Base-by-base conservation (phyloP, 2,329 filamentous ascomycete genomes). In the Talaromyces pinophilus region DNA sequence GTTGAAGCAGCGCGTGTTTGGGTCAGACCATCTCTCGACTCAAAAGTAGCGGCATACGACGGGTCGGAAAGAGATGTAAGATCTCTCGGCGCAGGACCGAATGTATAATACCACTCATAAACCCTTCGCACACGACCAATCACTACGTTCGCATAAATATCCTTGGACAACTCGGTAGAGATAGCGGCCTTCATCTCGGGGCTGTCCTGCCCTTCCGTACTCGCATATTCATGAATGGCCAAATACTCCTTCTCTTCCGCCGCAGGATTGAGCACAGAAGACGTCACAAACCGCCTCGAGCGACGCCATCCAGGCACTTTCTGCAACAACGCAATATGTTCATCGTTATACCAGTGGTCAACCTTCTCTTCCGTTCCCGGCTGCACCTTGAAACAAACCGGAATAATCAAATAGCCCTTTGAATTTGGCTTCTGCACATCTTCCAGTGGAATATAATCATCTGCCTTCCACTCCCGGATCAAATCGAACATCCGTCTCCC, bases 301-400 rank as follows among this genome's bases (percentile, higher is more conserved):
- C 92, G 87, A 67, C 91, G 79, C 91, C 92, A 96, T 3, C 92
- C 92, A 0, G 91, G 89, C 0, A 93, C 85, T 72, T 90, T 90
- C 68, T 88, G 82, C 66, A 96, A 75, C 84, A 93, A 85, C 2
- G 84, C 82, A 22, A 90, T 83, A 75, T 95, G 91, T 75, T 95
- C 91, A 68, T 93, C 87, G 35, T 85, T 80, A 73, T 91, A 90
- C 91, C 91, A 96, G 74, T 84, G 87, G 64, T 83, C 78, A 64
- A 89, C 82, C 54, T 89, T 84, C 25, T 85, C 84, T 25, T 84
- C 82, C 30, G 81, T 80, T 0, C 86, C 86, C 1, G 84, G 82
- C n/a, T 85, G 82, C 17, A 90, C 78, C 0, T 81, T 83, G 6
- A 91, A 80, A 59, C 86, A 85, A 1, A 90, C 85, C 0, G 87